Evolutionary conservation across 306 rosid species (phyloP).

Genomic region (Trichosanthes cucumerina): DNA sequence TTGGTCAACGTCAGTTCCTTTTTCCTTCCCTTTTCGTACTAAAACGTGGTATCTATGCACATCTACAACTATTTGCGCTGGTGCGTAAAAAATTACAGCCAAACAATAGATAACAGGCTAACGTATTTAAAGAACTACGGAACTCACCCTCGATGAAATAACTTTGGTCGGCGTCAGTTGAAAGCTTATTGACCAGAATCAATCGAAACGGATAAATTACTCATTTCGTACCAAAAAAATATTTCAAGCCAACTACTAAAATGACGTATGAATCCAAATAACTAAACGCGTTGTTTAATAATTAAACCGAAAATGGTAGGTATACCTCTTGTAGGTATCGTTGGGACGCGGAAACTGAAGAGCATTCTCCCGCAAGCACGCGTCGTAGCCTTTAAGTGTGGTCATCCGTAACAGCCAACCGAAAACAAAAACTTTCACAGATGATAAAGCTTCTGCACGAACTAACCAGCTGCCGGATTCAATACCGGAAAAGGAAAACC

Average conservation of each 20-base stretch:
- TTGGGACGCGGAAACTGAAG: slow-evolving; percentile 37
- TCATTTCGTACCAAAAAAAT: neutral
- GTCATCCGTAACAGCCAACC: neutral
- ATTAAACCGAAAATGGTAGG: neutral
- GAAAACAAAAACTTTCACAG: neutral
- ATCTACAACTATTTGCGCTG: neutral
- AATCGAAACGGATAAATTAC: neutral
- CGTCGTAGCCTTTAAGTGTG: slow-evolving; percentile 27
- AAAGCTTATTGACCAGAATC: neutral
- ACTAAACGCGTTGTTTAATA: neutral
- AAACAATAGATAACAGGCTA: neutral
- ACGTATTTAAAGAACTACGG: neutral
- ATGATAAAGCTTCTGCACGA: neutral
- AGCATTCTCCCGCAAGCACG: slow-evolving; percentile 27
- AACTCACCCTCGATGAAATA: neutral
- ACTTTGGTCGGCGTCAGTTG: neutral
- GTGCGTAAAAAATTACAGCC: neutral
- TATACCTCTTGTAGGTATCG: slow-evolving; percentile 32
- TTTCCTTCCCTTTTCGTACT: neutral
- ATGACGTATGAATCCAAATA: neutral
- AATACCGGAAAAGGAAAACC: neutral
- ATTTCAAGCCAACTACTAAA: neutral
- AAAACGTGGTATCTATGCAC: neutral
- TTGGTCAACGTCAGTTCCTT: neutral
- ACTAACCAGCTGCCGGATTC: neutral